phyloP scores from a whole-genome alignment of 768 basidiomycete species.

The Terana coerulea region DNA sequence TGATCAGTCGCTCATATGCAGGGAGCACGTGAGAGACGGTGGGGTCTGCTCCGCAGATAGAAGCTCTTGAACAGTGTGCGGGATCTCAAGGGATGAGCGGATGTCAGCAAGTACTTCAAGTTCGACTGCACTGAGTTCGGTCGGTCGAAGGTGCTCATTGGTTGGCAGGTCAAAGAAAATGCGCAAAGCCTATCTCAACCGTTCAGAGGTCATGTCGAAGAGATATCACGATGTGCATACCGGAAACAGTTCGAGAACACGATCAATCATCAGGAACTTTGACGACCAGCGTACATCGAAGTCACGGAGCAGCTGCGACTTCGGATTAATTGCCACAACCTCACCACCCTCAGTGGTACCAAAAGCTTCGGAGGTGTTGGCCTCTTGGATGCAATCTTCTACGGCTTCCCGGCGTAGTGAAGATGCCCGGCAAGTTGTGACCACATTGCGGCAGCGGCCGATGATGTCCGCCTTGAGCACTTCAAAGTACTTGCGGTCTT shows the following conservation, averaged over 20 bases:
- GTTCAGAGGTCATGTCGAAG: constrained; percentile 18
- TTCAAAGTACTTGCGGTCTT: too few species aligned
- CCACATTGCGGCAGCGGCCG: too few species aligned
- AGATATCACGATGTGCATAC: background rate
- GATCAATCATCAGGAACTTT: constrained; percentile 30
- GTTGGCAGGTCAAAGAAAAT: too few species aligned
- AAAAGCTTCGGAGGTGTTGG: too few species aligned
- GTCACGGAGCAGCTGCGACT: constrained; percentile 20
- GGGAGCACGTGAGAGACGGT: background rate
- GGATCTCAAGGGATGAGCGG: background rate
- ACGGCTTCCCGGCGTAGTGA: too few species aligned
- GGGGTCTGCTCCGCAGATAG: background rate
- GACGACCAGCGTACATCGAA: constrained; percentile 31
- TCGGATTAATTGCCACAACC: too few species aligned
- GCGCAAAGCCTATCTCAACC: background rate
- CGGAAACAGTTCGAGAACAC: constrained; percentile 22
- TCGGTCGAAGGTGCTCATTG: background rate
- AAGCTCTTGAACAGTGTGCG: background rate
- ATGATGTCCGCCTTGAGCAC: too few species aligned
- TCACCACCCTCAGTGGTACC: too few species aligned
- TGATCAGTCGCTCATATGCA: background rate
- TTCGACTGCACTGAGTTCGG: background rate
- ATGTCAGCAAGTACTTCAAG: background rate
- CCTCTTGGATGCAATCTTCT: too few species aligned
- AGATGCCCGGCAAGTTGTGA: too few species aligned